Evolutionary conservation across 306 rosid genomes (phyloP).

Genomic region (Cicer yamashitae): DNA sequence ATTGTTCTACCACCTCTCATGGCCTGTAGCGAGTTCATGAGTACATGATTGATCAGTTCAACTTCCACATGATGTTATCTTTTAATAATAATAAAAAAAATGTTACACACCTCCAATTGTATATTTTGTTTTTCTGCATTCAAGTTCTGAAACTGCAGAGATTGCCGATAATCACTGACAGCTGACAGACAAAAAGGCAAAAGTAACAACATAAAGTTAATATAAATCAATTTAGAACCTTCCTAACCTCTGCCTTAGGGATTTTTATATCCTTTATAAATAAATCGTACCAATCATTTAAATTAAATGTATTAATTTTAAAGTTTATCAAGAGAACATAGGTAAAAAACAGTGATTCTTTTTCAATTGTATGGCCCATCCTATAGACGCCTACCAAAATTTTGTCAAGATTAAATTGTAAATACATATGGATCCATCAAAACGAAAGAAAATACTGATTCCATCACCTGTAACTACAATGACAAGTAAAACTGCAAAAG

Average conservation of each 20-base stretch:
- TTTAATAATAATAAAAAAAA: conserved; percentile 24
- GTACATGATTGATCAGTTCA: conserved; percentile 38
- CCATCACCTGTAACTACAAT: conserved; percentile 80
- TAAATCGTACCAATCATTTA: conserved; percentile 20
- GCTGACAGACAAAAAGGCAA: conserved; percentile 58
- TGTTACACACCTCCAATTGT: conserved; percentile 73
- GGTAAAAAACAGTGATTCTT: not conserved
- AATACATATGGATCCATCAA: not conserved
- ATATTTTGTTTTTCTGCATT: conserved; percentile 84
- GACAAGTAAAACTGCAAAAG: conserved; percentile 84
- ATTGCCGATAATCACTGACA: conserved; percentile 88
- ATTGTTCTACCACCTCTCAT: conserved; percentile 78
- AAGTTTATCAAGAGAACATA: too few species aligned
- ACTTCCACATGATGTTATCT: conserved; percentile 32
- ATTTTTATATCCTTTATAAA: not conserved
- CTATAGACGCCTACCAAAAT: not conserved
- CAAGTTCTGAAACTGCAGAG: conserved; percentile 88
- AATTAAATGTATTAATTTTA: not conserved
- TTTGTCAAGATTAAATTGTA: not conserved
- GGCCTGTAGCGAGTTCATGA: conserved; percentile 59
- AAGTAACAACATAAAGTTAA: conserved; percentile 33
- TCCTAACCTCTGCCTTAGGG: conserved; percentile 1
- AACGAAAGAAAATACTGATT: conserved; percentile 25
- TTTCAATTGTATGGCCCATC: not conserved
- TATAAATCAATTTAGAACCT: conserved; percentile 5